phyloP scores from a whole-genome alignment of 2,329 filamentous ascomycete genomes.

The Verticillium alfalfae region DNA sequence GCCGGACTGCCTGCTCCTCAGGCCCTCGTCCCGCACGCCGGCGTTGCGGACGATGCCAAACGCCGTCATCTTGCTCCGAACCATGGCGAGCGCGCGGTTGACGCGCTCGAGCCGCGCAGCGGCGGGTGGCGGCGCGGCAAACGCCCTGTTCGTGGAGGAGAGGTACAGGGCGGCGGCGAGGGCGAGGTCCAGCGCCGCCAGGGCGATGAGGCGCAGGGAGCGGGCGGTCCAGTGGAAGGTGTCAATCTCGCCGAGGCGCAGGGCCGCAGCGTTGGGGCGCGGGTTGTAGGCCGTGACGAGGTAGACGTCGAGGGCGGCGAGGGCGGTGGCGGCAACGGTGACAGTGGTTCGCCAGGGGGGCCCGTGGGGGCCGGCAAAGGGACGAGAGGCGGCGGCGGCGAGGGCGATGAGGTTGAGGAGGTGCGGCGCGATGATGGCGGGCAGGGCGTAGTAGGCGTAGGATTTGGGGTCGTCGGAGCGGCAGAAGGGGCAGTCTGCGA shows the following conservation, averaged over 20 bases:
- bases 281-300: constrained; percentile 60
- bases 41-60: constrained; percentile 77
- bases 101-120: constrained; percentile 61
- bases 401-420: constrained; percentile 69
- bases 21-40: constrained; percentile 63
- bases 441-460: constrained; percentile 78
- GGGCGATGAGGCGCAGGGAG: constrained; percentile 53
- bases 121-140: constrained; percentile 56
- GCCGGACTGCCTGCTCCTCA: constrained; percentile 59
- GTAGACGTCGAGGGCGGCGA: constrained; percentile 63
- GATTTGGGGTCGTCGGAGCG: constrained; percentile 58
- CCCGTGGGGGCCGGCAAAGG: constrained; percentile 58
- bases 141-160: constrained; percentile 73
- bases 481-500: constrained; percentile 81
- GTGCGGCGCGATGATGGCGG: constrained; percentile 70
- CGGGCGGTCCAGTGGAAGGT: constrained; percentile 67
- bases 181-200: constrained; percentile 59
- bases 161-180: constrained; percentile 67
- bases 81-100: constrained; percentile 49
- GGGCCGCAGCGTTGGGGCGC: constrained; percentile 56
- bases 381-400: constrained; percentile 66
- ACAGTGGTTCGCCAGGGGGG: constrained; percentile 65
- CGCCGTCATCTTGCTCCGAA: constrained; percentile 64
- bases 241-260: constrained; percentile 59
- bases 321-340: constrained; percentile 53